phyloP scores from a whole-genome alignment of 2,329 filamentous ascomycete genomes.

The Didymellaceae sp. region DNA sequence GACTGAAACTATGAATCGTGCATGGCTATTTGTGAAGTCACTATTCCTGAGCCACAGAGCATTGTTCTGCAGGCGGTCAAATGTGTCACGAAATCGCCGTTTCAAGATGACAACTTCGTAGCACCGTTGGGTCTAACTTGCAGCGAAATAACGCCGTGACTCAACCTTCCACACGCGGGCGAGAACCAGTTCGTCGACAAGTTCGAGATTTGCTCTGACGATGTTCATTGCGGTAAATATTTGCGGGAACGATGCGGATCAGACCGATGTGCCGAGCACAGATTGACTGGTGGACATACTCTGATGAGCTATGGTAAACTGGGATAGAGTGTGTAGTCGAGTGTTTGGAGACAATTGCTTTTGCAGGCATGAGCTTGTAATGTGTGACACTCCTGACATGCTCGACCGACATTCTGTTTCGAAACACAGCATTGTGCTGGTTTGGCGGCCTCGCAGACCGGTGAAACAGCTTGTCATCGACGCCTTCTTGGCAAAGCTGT shows the following conservation, averaged over 20 bases:
- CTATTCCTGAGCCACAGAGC: neutral
- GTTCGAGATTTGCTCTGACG: conserved; percentile 2
- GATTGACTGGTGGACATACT: neutral
- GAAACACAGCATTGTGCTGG: neutral
- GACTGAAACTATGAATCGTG: neutral
- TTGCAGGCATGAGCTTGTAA: conserved; percentile 14
- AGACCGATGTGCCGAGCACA: conserved; percentile 4
- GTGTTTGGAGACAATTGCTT: conserved; percentile 10
- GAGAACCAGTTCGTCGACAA: conserved; percentile 3
- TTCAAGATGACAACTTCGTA: conserved; percentile 11
- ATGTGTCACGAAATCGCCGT: neutral
- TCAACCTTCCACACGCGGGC: conserved; percentile 3
- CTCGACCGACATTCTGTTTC: conserved; percentile 6
- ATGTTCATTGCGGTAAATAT: neutral
- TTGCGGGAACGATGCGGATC: conserved; percentile 2
- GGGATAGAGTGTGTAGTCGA: neutral
- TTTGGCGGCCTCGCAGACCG: neutral
- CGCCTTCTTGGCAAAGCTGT: too few relatives aligned
- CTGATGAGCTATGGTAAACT: neutral
- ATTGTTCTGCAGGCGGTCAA: neutral
- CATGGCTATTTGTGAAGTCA: neutral
- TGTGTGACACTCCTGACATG: neutral
- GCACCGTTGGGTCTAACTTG: conserved; percentile 6
- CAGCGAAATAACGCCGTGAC: conserved; percentile 13
- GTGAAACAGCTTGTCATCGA: neutral